These are phyloP conservation scores for Botrytis sinoallii DNA, from an alignment of 2,329 filamentous ascomycete species.

Conservation along the genomic window DNA sequence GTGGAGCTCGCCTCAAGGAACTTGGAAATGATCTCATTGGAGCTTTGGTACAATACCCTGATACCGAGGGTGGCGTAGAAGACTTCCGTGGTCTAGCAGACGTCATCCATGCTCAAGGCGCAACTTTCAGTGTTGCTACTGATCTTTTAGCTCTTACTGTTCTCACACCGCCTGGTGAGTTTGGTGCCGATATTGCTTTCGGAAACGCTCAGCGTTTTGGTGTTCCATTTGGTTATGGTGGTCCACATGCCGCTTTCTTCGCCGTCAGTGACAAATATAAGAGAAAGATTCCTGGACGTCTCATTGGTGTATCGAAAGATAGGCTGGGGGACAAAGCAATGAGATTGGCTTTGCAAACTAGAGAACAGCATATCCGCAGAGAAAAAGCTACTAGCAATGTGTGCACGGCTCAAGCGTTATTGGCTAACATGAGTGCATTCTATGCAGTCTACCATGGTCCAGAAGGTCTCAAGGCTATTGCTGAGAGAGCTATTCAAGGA, in stretches of 20 bases:
- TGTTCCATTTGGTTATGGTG: constrained; percentile 87
- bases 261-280: constrained; percentile 88
- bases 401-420: constrained; percentile 88
- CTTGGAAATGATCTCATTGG: constrained; percentile 81
- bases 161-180: constrained; percentile 86
- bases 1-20: constrained; percentile 63
- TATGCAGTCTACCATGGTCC: constrained; percentile 95
- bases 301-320: constrained; percentile 91
- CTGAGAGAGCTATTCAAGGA: constrained; percentile 70
- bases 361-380: constrained; percentile 92
- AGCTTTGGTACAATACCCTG: constrained; percentile 91
- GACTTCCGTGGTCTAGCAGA: constrained; percentile 74
- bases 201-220: constrained; percentile 89
- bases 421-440: constrained; percentile 94
- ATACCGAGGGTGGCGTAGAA: constrained; percentile 76
- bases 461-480: constrained; percentile 76
- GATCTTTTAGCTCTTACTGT: constrained; percentile 85
- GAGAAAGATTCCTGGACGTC: constrained; percentile 86
- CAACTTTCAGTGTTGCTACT: constrained; percentile 81
- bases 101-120: constrained; percentile 71
- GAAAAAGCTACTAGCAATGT: constrained; percentile 98
- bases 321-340: constrained; percentile 77
- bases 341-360: constrained; percentile 81
- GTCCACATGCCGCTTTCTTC: constrained; percentile 96
- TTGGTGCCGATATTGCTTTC: constrained; percentile 92